phyloP scores from a whole-genome alignment of 2,329 filamentous ascomycete species.

The Fusarium temperatum region DNA sequence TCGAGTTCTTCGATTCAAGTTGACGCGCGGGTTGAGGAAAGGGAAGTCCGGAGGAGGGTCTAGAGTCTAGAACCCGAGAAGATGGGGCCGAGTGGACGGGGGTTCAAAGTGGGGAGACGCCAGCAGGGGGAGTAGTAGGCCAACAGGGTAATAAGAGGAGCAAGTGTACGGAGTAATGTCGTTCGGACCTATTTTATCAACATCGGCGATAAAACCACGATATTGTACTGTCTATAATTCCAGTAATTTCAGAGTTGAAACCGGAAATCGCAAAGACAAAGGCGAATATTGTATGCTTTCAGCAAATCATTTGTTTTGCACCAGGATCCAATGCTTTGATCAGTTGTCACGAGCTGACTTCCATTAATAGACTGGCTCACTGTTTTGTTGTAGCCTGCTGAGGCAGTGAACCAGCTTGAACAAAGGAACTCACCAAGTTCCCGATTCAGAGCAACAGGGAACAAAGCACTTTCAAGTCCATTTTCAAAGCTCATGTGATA shows the following conservation, averaged over 20 bases:
- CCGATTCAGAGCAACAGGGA: not conserved
- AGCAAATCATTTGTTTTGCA: too few relatives aligned
- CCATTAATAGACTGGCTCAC: not conserved
- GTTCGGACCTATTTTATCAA: not conserved
- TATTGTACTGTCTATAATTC: not conserved
- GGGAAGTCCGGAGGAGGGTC: slow-evolving; percentile 28
- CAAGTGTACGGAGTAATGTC: not conserved
- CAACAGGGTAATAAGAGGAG: not conserved
- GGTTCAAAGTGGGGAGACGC: slow-evolving; percentile 13
- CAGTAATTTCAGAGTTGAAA: not conserved
- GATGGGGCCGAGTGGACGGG: slow-evolving; percentile 10
- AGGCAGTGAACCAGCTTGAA: not conserved
- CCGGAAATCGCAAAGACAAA: not conserved
- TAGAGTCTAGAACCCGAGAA: slow-evolving; percentile 22
- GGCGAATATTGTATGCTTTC: not conserved
- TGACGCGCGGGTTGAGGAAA: slow-evolving; percentile 21
- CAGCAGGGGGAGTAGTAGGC: slow-evolving; percentile 3
- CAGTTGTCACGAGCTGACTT: not conserved
- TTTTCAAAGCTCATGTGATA: not conserved
- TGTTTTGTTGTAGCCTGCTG: not conserved
- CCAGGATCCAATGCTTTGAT: not conserved
- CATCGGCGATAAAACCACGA: not conserved
- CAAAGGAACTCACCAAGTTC: not conserved
- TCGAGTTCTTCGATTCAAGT: slow-evolving; percentile 5
- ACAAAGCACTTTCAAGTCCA: not conserved